A percentile compares a stretch with the other conserved stretches of the same genome.
Conservation (phyloP, 1,284 basidiomycete genomes). For the Apiotrichum mycotoxinovorans region DNA sequence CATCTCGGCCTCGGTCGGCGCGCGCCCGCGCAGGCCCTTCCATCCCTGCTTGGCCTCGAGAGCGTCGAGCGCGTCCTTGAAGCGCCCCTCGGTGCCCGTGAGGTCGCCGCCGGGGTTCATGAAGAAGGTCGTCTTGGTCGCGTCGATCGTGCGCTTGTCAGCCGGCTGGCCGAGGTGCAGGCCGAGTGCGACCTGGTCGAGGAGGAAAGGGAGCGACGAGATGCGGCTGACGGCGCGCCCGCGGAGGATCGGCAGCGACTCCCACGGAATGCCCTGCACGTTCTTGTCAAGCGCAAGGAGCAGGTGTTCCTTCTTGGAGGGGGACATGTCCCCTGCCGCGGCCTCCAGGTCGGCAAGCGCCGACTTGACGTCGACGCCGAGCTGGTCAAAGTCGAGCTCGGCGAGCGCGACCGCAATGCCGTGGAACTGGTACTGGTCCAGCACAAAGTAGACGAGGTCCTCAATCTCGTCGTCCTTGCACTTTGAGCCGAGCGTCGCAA, state of each 20-base stretch:
- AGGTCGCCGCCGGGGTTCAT: constrained; percentile 93
- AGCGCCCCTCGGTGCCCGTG: constrained; percentile 73
- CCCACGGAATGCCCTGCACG: constrained; percentile 89
- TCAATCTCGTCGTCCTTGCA: constrained; percentile 91
- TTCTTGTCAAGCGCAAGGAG: constrained; percentile 91
- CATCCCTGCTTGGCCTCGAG: constrained; percentile 69
- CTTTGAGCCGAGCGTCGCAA: constrained; percentile 73
- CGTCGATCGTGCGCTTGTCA: constrained; percentile 55
- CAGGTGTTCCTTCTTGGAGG: constrained; percentile 56
- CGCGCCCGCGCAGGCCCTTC: constrained; percentile 72
- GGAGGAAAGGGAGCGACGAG: constrained; percentile 80
- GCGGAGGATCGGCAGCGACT: constrained; percentile 82
- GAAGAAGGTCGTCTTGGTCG: constrained; percentile 71
- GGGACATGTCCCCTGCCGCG: constrained; percentile 24
- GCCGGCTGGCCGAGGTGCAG: constrained; percentile 38
- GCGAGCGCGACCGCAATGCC: constrained; percentile 83
- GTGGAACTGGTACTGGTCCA: constrained; percentile 90
- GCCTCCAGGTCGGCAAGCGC: constrained; percentile 66
- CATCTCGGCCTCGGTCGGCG: constrained; percentile 78
- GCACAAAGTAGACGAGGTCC: constrained; percentile 87
- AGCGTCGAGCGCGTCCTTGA: constrained; percentile 68
- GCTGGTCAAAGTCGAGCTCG: constrained; percentile 85
- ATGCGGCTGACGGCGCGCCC: constrained; percentile 84
- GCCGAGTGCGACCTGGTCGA: constrained; percentile 70
- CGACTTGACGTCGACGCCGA: constrained; percentile 46